Base-by-base conservation (phyloP, 805 yeast genomes). In the Ogataea neopini region DNA sequence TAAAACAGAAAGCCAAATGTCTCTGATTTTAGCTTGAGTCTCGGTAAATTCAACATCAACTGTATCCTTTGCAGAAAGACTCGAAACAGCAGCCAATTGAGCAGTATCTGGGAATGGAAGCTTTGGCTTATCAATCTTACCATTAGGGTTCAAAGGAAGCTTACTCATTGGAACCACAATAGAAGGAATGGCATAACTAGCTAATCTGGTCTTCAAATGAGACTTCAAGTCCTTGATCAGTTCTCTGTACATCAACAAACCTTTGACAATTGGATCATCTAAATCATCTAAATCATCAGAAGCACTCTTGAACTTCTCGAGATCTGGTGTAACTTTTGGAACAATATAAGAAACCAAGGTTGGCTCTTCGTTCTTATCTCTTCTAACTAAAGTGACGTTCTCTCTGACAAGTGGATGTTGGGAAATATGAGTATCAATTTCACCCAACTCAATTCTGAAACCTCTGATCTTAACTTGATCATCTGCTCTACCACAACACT, bases 381-480 rank as follows among this genome's bases (percentile, higher is more conserved):
- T 86, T 62, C 92, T 81, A 14, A 94, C 98, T 48, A 94, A 73
- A 1, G 99, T 94, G 44, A 90, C 75, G 63, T 94, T 94, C 68
- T 94, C 97, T 66, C 98, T 83, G 42, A 94, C 96, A 53, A 82
- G 71, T 2, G 94, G 87, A 72, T 91, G 97, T 67, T 90, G 96
- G 11, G 97, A 90, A 52, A 94, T 80, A 64, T 94, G 96, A 13
- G 99, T 94, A 67, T 94, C 98, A 63, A 94, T 95, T 70, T 94
- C 99, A 50, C 99, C 99, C 47, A 94, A 76, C 71, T 94, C 99
- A 54, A 94, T 95, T 71, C 99, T 82, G 81, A 94, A 95, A 1
- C 99, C 99, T 72, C 99, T 83, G 57, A 94, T 94, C 69, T 94
- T 94, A 51, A 94, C 97, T 69, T 94, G 99, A 65, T 92, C 98